Conservation (phyloP, 805 yeast genomes). For the Wickerhamiella bombiphila region DNA sequence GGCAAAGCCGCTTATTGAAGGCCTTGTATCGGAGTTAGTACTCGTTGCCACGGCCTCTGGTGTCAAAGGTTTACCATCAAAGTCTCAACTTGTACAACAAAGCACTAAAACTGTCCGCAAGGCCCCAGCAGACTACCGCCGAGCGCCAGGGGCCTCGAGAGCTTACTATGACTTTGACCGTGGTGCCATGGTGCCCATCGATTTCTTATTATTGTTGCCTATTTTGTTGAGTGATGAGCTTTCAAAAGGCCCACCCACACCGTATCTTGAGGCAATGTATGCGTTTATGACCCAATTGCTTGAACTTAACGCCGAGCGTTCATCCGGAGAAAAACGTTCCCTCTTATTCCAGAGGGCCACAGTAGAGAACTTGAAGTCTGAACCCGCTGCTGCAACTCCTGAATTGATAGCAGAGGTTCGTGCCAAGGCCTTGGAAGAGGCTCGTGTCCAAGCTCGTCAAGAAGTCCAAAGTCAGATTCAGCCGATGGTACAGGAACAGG, state of each 20-base stretch:
- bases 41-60: constrained; percentile 47
- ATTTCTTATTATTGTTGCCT: constrained; percentile 68
- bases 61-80: constrained; percentile 44
- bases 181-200: constrained; percentile 47
- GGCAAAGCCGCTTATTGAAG: constrained; percentile 74
- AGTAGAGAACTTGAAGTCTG: too few relatives aligned
- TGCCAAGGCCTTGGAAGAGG: neutral
- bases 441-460: neutral
- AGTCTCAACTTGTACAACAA: constrained; percentile 10
- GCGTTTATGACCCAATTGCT: constrained; percentile 33
- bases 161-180: constrained; percentile 53
- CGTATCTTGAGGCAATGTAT: constrained; percentile 76
- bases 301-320: constrained; percentile 10
- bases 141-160: constrained; percentile 35
- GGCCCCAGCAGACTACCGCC: constrained; percentile 18
- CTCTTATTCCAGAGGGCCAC: neutral
- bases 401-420: neutral
- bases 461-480: too few relatives aligned
- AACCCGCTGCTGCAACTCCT: too few relatives aligned
- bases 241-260: constrained; percentile 53
- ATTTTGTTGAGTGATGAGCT: constrained; percentile 81
- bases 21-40: constrained; percentile 59
- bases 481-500: neutral
- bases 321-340: neutral
- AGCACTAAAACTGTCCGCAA: constrained; percentile 11